Evolutionary conservation across 2,329 filamentous ascomycete species (phyloP).

Genomic region (Fragosphaeria purpurea): DNA sequence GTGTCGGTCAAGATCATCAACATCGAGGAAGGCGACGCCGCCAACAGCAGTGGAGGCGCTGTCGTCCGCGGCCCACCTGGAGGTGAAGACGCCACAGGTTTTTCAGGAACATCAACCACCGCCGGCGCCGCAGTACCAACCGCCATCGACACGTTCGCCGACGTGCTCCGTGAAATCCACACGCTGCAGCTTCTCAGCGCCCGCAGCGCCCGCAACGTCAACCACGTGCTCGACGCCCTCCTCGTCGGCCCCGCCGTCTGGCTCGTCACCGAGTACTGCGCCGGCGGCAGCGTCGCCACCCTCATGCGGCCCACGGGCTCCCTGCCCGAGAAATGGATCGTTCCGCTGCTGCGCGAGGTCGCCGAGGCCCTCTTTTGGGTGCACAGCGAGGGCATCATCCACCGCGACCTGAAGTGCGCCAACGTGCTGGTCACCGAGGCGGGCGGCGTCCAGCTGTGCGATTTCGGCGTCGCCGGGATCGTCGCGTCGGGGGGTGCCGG

Average conservation of each 20-base stretch:
- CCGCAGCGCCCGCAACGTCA: conserved; percentile 66
- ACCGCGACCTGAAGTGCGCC: conserved; percentile 64
- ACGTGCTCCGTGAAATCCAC: conserved; percentile 57
- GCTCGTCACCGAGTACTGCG: conserved; percentile 80
- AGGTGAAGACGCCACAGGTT: background rate
- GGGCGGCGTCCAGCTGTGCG: conserved; percentile 68
- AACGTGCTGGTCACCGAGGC: conserved; percentile 72
- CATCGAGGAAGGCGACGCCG: conserved; percentile 62
- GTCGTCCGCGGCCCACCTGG: background rate
- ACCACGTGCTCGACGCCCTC: conserved; percentile 67
- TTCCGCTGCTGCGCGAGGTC: conserved; percentile 45
- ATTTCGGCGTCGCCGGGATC: conserved; percentile 73
- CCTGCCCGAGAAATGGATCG: conserved; percentile 39
- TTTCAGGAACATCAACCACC: conserved; percentile 21
- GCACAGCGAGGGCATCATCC: conserved; percentile 58
- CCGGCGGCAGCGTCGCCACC: conserved; percentile 68
- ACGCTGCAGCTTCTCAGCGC: conserved; percentile 64
- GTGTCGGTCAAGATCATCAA: conserved; percentile 71
- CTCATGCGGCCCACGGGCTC: conserved; percentile 50
- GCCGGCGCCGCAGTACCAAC: conserved; percentile 34
- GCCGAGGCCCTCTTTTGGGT: conserved; percentile 46
- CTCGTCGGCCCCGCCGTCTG: conserved; percentile 70
- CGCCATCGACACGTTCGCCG: conserved; percentile 54
- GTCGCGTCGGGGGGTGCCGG: conserved; percentile 43
- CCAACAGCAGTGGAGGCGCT: no score